Evolutionary conservation across 805 yeast species (phyloP).

Genomic region (Ogataea naganishii): DNA sequence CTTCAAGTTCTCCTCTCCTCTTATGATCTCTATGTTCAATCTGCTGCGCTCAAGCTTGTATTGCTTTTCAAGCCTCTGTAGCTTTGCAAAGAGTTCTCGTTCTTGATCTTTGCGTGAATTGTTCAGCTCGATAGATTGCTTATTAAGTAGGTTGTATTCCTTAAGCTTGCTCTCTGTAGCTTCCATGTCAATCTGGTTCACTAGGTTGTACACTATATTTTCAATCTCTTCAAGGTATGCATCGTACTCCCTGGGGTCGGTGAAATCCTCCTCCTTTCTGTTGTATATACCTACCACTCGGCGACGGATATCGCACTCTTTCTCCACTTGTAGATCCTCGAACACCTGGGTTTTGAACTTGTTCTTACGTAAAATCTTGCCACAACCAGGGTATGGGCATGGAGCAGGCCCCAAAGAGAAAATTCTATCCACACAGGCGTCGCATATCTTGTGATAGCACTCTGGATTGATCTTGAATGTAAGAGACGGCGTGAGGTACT

Average conservation of each 20-base stretch:
- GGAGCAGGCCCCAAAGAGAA: conserved; percentile 93
- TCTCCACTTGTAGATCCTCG: conserved; percentile 83
- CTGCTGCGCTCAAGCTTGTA: conserved; percentile 59
- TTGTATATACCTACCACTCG: conserved; percentile 72
- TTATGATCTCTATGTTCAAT: conserved; percentile 48
- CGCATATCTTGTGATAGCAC: conserved; percentile 97
- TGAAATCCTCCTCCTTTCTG: conserved; percentile 69
- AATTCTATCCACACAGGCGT: conserved; percentile 91
- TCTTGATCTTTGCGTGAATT: conserved; percentile 68
- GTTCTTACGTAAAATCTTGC: conserved; percentile 76
- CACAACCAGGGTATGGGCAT: conserved; percentile 91
- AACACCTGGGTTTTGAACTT: conserved; percentile 88
- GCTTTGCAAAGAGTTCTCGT: conserved; percentile 48
- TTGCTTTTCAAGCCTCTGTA: conserved; percentile 66
- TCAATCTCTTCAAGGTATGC: conserved; percentile 80
- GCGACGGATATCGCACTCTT: conserved; percentile 85
- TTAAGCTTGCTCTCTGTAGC: conserved; percentile 57
- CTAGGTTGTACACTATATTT: conserved; percentile 66
- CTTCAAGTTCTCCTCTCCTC: conserved; percentile 37
- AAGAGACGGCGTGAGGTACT: conserved; percentile 90
- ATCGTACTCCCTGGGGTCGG: conserved; percentile 51
- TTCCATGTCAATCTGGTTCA: conserved; percentile 60
- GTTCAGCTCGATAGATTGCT: conserved; percentile 67
- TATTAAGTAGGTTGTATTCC: conserved; percentile 66
- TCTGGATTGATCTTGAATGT: conserved; percentile 90